phyloP scores from a whole-genome alignment of 805 yeast species.

The Pichia scutulata region DNA sequence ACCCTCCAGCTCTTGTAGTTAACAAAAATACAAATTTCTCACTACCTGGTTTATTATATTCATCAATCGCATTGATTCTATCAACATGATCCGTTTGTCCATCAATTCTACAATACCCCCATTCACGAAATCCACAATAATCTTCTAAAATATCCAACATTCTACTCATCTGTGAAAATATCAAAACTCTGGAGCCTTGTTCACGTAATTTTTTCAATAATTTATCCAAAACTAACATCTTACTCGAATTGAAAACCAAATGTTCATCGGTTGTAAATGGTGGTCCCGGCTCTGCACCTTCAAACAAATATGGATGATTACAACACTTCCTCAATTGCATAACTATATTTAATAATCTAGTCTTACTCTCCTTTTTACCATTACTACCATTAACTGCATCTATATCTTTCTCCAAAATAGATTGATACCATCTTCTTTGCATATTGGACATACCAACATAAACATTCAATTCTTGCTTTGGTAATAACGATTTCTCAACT shows the following conservation, averaged over 20 bases:
- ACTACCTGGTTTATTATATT: slow-evolving; percentile 67
- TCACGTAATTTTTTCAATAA: slow-evolving; percentile 50
- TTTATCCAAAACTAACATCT: slow-evolving; percentile 64
- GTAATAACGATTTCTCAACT: slow-evolving; percentile 71
- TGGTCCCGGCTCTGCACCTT: slow-evolving; percentile 88
- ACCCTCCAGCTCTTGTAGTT: slow-evolving; percentile 86
- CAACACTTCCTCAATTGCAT: slow-evolving; percentile 84
- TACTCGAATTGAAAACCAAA: slow-evolving; percentile 63
- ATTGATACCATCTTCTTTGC: slow-evolving; percentile 75
- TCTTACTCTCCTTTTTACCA: slow-evolving; percentile 68
- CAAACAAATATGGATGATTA: slow-evolving; percentile 77
- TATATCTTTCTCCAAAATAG: slow-evolving; percentile 67
- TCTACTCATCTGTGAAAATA: slow-evolving; percentile 80
- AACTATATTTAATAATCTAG: slow-evolving; percentile 68
- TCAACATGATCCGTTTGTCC: slow-evolving; percentile 79
- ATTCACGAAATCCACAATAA: slow-evolving; percentile 63
- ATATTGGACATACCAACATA: slow-evolving; percentile 71
- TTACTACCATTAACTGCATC: slow-evolving; percentile 82
- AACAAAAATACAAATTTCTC: slow-evolving; percentile 65
- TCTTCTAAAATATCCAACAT: slow-evolving; percentile 75
- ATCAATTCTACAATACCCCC: slow-evolving; percentile 70
- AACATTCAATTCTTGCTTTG: slow-evolving; percentile 66
- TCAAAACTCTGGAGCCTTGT: slow-evolving; percentile 72
- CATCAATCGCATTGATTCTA: slow-evolving; percentile 69
- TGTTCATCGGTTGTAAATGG: slow-evolving; percentile 84